Evolutionary conservation across 306 rosid genomes (phyloP).

Genomic region (Pachyrhizus erosus): DNA sequence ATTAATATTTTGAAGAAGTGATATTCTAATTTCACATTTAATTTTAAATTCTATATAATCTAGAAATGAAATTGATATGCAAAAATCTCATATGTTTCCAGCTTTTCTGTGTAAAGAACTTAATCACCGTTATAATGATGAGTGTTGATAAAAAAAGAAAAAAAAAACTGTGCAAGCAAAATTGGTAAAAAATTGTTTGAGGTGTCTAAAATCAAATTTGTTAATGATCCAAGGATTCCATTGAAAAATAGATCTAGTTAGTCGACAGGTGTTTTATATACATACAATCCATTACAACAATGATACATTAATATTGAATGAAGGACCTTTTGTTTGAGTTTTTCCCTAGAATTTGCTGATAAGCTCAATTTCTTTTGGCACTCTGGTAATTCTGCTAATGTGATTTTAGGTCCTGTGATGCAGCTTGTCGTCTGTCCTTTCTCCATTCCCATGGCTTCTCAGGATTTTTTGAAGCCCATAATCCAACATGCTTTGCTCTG

Average conservation of each 20-base stretch:
- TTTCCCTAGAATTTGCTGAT: not conserved
- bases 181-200: no score
- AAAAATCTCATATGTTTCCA: no score
- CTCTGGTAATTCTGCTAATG: conserved; percentile 2
- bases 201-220: no score
- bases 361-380: not conserved
- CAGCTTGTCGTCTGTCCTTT: conserved; percentile 56
- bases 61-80: no score
- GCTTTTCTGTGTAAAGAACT: no score
- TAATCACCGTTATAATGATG: no score
- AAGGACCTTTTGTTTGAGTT: not conserved
- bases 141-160: no score
- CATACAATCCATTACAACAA: not conserved
- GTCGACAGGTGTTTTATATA: not conserved
- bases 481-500: conserved; percentile 67
- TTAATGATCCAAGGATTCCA: not conserved
- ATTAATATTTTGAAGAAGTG: no score
- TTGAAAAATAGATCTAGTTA: not conserved
- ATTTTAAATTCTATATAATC: no score
- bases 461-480: conserved; percentile 90
- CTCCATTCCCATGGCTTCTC: conserved; percentile 99
- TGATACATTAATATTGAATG: conserved; percentile 3
- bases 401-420: conserved; percentile 34
- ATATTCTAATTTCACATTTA: no score
- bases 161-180: no score